Conservation (phyloP, 495 filamentous ascomycete species). For the Hypoxylon subgilvum region DNA sequence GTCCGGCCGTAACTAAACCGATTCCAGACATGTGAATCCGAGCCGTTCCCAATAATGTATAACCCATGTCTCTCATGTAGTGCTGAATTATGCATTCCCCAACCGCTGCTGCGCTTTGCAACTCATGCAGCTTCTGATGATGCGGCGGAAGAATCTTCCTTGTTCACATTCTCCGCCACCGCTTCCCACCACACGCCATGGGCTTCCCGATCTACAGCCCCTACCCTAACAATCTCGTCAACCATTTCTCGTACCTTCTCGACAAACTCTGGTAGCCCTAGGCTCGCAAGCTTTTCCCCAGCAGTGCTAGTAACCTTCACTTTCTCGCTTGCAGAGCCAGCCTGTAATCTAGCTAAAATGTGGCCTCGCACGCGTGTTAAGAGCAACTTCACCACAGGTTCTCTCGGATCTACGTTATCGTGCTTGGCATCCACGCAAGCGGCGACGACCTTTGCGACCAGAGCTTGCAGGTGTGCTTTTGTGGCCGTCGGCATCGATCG, state of each 20-base stretch:
- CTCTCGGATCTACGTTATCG: conserved; percentile 60
- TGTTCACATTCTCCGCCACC: conserved; percentile 57
- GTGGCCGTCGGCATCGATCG: conserved; percentile 77
- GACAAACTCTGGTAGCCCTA: conserved; percentile 90
- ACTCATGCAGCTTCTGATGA: conserved; percentile 11
- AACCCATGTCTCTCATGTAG: conserved; percentile 8
- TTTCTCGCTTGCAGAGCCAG: conserved; percentile 77
- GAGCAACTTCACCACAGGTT: conserved; percentile 84
- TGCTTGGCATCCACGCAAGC: conserved; percentile 46
- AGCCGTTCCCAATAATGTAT: conserved; percentile 25
- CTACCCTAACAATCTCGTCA: conserved; percentile 76
- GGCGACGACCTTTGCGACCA: conserved; percentile 58
- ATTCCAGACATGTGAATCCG: conserved; percentile 27
- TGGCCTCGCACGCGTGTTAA: conserved; percentile 75
- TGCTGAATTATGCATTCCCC: conserved; percentile 2
- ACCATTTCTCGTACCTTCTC: conserved; percentile 79
- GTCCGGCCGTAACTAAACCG: conserved; percentile 21
- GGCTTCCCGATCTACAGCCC: conserved; percentile 76
- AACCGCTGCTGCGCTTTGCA: conserved; percentile 1
- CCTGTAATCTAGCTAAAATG: conserved; percentile 75
- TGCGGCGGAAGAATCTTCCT: conserved; percentile 40
- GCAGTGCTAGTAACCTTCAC: conserved; percentile 81
- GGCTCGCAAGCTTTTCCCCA: conserved; percentile 77
- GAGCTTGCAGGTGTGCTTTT: conserved; percentile 60
- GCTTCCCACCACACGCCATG: conserved; percentile 84